phyloP scores from a whole-genome alignment of 2,329 filamentous ascomycete genomes.

The Massarina eburnea region DNA sequence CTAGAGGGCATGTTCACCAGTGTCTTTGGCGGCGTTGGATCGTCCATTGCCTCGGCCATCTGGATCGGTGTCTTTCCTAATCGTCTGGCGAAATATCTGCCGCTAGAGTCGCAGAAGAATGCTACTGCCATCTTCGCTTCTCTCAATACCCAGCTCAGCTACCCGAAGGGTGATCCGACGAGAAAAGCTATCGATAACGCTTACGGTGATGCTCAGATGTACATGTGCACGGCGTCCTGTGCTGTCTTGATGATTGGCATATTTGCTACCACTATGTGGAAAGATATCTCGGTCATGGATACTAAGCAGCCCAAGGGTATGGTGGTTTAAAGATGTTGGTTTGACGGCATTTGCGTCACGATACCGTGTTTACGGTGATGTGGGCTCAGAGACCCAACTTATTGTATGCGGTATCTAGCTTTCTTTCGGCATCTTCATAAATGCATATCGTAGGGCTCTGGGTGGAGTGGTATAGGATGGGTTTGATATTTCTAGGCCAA shows the following conservation, averaged over 20 bases:
- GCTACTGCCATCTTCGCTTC: constrained; percentile 50
- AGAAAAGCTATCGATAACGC: constrained; percentile 39
- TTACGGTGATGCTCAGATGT: constrained; percentile 39
- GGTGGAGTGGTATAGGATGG: too few relatives aligned
- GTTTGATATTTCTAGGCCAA: too few relatives aligned
- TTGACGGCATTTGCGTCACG: background rate
- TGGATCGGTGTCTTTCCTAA: constrained; percentile 61
- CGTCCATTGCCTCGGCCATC: constrained; percentile 61
- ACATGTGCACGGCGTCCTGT: constrained; percentile 42
- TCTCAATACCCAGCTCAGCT: constrained; percentile 56
- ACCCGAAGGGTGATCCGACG: constrained; percentile 49
- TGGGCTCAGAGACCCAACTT: too few relatives aligned
- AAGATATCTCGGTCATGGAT: constrained; percentile 31
- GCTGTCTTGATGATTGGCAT: constrained; percentile 25
- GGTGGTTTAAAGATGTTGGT: background rate
- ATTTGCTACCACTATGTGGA: constrained; percentile 28
- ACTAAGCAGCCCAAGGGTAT: constrained; percentile 7
- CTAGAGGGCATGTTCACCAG: constrained; percentile 60
- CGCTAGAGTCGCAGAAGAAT: constrained; percentile 38
- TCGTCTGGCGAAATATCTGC: constrained; percentile 49
- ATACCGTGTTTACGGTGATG: too few relatives aligned
- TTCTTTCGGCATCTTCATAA: too few relatives aligned
- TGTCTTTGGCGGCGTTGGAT: constrained; percentile 50
- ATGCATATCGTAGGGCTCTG: too few relatives aligned
- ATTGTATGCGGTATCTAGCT: too few relatives aligned